phyloP scores from a whole-genome alignment of 2,329 filamentous ascomycete genomes.

The Fusarium decemcellulare region DNA sequence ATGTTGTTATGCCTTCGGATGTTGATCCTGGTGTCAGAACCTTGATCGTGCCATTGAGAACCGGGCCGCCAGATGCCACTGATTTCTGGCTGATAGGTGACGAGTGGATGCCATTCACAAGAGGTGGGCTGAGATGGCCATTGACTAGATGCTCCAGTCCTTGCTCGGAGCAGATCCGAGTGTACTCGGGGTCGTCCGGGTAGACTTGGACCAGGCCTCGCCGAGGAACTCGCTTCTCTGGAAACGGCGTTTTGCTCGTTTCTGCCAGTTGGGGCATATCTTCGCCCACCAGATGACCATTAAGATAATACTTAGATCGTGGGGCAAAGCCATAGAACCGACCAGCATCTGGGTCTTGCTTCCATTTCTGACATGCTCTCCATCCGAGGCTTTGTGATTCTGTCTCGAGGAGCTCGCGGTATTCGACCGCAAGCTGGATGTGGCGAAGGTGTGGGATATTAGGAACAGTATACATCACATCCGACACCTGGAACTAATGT shows the following conservation, averaged over 20 bases:
- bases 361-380: conserved; percentile 68
- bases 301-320: conserved; percentile 70
- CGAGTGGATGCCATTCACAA: conserved; percentile 63
- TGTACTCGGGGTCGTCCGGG: conserved; percentile 71
- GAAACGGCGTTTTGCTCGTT: conserved; percentile 68
- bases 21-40: conserved; percentile 34
- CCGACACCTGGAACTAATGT: conserved; percentile 64
- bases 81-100: conserved; percentile 60
- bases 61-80: conserved; percentile 38
- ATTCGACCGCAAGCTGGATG: conserved; percentile 69
- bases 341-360: conserved; percentile 68
- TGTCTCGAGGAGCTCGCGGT: conserved; percentile 70
- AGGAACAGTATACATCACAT: conserved; percentile 72
- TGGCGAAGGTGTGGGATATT: conserved; percentile 71
- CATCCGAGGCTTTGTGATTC: conserved; percentile 61
- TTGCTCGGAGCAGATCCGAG: conserved; percentile 68
- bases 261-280: conserved; percentile 61
- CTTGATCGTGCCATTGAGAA: conserved; percentile 52
- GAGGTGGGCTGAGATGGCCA: conserved; percentile 59
- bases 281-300: conserved; percentile 68
- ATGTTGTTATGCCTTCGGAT: conserved; percentile 30
- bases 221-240: conserved; percentile 68
- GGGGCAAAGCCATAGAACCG: conserved; percentile 69
- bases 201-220: conserved; percentile 67
- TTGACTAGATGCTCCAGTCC: conserved; percentile 68